A percentile compares a stretch with the other conserved stretches of the same genome.
phyloP scores from a whole-genome alignment of 1,284 basidiomycete genomes.

The Sanghuangporus baumii region DNA sequence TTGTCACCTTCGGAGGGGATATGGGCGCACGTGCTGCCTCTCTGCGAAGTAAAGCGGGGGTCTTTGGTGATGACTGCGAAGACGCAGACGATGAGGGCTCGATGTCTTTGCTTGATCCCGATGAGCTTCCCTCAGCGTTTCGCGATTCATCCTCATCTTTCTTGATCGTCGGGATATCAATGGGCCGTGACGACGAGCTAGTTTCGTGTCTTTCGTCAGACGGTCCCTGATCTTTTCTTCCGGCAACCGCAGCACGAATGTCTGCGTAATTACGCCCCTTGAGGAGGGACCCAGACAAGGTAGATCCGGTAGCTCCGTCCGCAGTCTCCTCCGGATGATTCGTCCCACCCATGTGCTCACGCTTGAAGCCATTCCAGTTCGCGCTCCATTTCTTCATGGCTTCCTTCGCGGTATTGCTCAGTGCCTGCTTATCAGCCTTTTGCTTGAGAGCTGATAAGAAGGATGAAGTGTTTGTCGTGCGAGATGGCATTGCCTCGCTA shows the following conservation, averaged over 20 bases:
- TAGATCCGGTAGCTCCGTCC: conserved; percentile 37
- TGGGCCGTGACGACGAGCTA: conserved; percentile 1
- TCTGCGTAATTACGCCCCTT: conserved; percentile 60
- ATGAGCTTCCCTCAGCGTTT: not conserved
- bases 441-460: conserved; percentile 74
- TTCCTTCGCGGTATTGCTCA: conserved; percentile 77
- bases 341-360: conserved; percentile 32
- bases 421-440: conserved; percentile 76
- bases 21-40: conserved; percentile 11
- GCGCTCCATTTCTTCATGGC: conserved; percentile 85
- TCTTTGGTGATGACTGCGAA: conserved; percentile 1
- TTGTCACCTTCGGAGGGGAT: conserved; percentile 15
- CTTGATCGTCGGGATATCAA: conserved; percentile 17
- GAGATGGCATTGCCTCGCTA: conserved; percentile 1
- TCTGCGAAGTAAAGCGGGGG: conserved; percentile 13
- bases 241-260: conserved; percentile 62
- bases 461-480: conserved; percentile 25
- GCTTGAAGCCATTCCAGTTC: conserved; percentile 64
- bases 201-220: not conserved
- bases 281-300: conserved; percentile 13
- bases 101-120: not conserved
- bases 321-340: conserved; percentile 36
- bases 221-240: conserved; percentile 31
- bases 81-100: conserved; percentile 4
- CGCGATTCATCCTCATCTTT: conserved; percentile 22